A percentile compares a stretch with the other conserved stretches of the same genome.
Conservation (phyloP, 108 stramenopile genomes). For the Skeletonema marinoi region DNA sequence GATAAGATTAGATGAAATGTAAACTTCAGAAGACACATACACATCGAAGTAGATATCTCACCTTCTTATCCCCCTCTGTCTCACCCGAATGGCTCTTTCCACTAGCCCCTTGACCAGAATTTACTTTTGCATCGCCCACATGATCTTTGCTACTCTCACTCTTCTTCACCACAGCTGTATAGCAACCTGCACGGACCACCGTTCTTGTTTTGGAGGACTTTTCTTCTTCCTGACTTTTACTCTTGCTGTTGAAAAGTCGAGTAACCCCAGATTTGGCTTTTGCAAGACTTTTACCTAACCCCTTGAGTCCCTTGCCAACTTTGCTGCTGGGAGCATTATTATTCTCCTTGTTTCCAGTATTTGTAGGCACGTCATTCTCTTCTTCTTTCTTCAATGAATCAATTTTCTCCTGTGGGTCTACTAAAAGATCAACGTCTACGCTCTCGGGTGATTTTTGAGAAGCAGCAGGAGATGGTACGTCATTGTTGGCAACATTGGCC, state of each 20-base stretch:
- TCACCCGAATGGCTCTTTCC: neutral
- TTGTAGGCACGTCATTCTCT: neutral
- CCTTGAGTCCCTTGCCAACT: neutral
- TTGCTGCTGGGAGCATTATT: neutral
- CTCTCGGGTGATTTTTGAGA: neutral
- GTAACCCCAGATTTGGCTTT: neutral
- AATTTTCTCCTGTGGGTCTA: neutral
- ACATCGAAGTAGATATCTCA: neutral
- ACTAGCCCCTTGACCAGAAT: neutral
- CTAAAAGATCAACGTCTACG: neutral
- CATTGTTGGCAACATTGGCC: neutral
- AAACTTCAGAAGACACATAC: neutral
- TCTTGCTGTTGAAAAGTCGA: neutral
- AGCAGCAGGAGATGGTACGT: neutral
- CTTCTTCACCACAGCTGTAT: neutral
- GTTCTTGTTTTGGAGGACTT: neutral
- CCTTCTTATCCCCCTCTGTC: neutral
- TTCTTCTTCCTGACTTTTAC: neutral
- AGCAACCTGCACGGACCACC: neutral
- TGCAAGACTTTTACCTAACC: neutral
- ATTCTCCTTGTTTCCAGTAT: conserved; percentile 1
- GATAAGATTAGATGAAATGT: too few relatives aligned
- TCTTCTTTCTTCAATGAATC: neutral
- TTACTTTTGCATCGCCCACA: neutral
- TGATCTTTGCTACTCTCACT: neutral